Percentiles rank a stretch among this genome's conserved stretches.
These are phyloP conservation scores for Colletotrichum lupini DNA, from an alignment of 2,329 filamentous ascomycete genomes.

Conservation along the genomic window DNA sequence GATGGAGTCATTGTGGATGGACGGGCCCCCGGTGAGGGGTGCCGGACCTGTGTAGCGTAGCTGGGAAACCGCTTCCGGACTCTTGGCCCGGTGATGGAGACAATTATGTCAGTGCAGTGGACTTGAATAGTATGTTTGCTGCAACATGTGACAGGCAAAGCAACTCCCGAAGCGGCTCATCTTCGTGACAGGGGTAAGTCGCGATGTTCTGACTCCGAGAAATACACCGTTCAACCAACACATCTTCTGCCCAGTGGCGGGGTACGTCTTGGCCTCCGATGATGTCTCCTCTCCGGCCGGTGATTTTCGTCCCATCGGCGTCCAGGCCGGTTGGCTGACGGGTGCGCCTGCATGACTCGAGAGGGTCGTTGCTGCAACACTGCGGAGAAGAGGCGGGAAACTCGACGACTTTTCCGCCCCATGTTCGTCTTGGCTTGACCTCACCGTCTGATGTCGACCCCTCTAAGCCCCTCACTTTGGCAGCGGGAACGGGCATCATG, in stretches of 20 bases:
- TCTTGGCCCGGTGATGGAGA: conserved; percentile 26
- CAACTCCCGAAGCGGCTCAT: not conserved
- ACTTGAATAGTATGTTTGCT: not conserved
- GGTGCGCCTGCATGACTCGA: conserved; percentile 23
- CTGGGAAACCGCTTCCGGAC: conserved; percentile 20
- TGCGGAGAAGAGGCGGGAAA: conserved; percentile 31
- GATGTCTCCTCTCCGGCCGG: not conserved
- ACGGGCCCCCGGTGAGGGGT: conserved; percentile 24
- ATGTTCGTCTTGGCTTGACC: conserved; percentile 8
- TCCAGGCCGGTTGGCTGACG: not conserved
- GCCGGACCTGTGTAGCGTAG: conserved; percentile 22
- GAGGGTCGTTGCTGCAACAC: not conserved
- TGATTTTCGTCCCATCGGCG: not conserved
- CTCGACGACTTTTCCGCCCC: conserved; percentile 24
- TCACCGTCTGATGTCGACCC: conserved; percentile 11
- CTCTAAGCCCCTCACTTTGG: conserved; percentile 32
- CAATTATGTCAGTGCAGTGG: not conserved
- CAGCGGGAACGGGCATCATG: conserved; percentile 4
- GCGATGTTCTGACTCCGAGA: conserved; percentile 9
- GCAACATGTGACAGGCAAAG: conserved; percentile 12
- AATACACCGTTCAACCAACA: conserved; percentile 6
- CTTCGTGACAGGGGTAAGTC: conserved; percentile 12
- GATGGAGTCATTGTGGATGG: conserved; percentile 38
- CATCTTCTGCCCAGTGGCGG: not conserved
- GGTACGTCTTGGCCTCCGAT: conserved; percentile 12